phyloP scores from a whole-genome alignment of 352 stramenopile genomes.

The Phytophthora chlamydospora region DNA sequence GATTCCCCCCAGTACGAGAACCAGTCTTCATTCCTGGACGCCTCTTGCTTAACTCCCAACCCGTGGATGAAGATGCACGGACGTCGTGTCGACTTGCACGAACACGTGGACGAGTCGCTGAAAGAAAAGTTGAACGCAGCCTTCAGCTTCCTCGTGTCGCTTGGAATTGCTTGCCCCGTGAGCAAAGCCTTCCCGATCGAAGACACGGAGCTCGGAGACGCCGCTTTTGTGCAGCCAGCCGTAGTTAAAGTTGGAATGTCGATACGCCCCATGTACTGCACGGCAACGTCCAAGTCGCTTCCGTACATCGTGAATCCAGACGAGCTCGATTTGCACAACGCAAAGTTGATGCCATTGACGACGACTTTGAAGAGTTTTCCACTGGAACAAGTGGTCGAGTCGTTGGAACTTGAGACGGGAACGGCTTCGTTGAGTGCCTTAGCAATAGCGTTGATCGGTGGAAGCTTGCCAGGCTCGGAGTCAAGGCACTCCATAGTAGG shows the following conservation, averaged over 20 bases:
- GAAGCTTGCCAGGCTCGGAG: slow-evolving; percentile 4
- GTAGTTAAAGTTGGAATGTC: too few species aligned
- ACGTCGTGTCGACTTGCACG: slow-evolving; percentile 1
- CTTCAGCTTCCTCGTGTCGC: neutral
- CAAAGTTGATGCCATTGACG: neutral
- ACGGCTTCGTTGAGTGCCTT: slow-evolving; percentile 9
- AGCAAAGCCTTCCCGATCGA: neutral
- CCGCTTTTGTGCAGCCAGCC: neutral
- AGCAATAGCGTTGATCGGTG: slow-evolving; percentile 11
- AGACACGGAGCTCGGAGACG: neutral
- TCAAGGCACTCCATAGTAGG: slow-evolving; percentile 11
- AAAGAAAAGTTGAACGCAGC: slow-evolving; percentile 2
- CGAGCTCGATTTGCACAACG: slow-evolving; percentile 1
- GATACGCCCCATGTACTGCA: too few species aligned
- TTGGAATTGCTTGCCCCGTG: slow-evolving; percentile 1
- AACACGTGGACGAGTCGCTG: neutral
- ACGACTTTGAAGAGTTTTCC: slow-evolving; percentile 1
- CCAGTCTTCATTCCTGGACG: slow-evolving; percentile 18
- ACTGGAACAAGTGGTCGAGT: neutral
- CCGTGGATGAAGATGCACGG: slow-evolving; percentile 43
- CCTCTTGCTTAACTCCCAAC: slow-evolving; percentile 30
- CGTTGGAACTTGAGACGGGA: neutral
- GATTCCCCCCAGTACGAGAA: slow-evolving; percentile 38
- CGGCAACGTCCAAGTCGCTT: too few species aligned
- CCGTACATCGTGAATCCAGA: too few species aligned